phyloP scores from a whole-genome alignment of 2,329 filamentous ascomycete species.

The Aspergillus jensenii region DNA sequence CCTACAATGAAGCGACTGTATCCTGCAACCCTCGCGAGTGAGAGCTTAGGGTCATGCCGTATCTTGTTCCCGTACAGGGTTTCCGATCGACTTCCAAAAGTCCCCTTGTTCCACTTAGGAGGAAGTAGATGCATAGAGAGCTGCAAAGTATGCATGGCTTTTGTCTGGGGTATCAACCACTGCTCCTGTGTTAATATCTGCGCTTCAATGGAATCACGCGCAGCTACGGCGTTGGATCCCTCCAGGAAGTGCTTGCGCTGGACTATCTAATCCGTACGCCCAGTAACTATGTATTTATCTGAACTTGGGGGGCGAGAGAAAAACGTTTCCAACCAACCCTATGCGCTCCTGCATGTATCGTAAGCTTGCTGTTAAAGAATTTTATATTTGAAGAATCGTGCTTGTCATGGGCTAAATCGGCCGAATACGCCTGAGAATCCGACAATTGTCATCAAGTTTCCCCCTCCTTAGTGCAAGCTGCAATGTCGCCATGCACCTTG shows the following conservation, averaged over 20 bases:
- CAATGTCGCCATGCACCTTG: conserved; percentile 6
- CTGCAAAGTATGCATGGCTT: not conserved
- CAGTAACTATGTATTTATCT: not conserved
- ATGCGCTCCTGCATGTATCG: conserved; percentile 2
- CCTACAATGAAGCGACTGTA: not conserved
- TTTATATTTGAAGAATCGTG: conserved; percentile 1
- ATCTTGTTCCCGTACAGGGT: not conserved
- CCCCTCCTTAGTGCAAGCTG: conserved; percentile 9
- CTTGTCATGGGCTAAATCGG: conserved; percentile 7
- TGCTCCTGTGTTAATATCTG: not conserved
- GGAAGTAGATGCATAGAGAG: not conserved
- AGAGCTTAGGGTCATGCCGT: not conserved
- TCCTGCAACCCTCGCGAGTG: not conserved
- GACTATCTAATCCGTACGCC: not conserved
- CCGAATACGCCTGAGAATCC: not conserved
- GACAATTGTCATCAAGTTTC: not conserved
- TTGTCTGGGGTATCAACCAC: not conserved
- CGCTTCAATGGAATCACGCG: not conserved
- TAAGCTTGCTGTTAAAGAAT: conserved; percentile 2
- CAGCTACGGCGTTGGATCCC: not conserved
- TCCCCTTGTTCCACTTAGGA: conserved; percentile 1
- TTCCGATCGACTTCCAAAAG: not conserved
- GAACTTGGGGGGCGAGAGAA: not conserved
- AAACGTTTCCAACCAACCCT: not conserved
- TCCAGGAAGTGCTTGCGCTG: not conserved